Evolutionary conservation across 257 asterid genomes (phyloP).

Genomic region (Nicotiana undulata): DNA sequence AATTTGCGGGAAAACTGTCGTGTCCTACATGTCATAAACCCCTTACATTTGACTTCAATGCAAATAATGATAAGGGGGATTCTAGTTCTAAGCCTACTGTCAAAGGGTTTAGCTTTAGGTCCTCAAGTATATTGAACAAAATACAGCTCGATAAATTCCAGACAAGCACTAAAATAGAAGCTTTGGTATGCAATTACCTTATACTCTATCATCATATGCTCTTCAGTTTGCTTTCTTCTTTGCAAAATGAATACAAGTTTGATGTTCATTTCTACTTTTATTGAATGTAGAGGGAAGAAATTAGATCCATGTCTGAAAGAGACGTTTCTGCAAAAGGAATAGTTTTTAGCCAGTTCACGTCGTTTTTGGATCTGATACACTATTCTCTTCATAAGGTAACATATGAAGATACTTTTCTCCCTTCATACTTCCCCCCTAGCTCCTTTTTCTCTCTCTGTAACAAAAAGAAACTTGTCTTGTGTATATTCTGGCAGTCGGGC

Average conservation of each 20-base stretch:
- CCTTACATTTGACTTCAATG: too few relatives aligned
- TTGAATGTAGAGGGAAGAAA: conserved; percentile 69
- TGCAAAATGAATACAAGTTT: background rate
- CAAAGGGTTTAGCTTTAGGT: conserved; percentile 59
- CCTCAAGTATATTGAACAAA: conserved; percentile 72
- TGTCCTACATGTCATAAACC: too few relatives aligned
- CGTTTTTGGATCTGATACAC: conserved; percentile 84
- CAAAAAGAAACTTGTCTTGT: background rate
- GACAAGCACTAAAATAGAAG: conserved; percentile 87
- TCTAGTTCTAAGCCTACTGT: conserved; percentile 30
- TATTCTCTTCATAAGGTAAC: conserved; percentile 66
- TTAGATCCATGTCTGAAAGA: conserved; percentile 74
- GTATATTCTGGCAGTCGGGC: conserved; percentile 46
- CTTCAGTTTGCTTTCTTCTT: conserved; percentile 1
- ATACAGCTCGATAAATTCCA: conserved; percentile 53
- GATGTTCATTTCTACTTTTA: conserved; percentile 9
- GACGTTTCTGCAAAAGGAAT: conserved; percentile 93
- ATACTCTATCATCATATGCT: background rate
- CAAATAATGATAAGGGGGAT: too few relatives aligned
- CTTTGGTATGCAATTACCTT: conserved; percentile 51
- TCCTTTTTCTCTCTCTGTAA: background rate
- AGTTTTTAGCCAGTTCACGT: conserved; percentile 85
- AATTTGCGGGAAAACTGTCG: too few relatives aligned
- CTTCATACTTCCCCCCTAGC: background rate
- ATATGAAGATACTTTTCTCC: background rate